A percentile compares a stretch with the other conserved stretches of the same genome.
Evolutionary conservation across 176 grass and related monocot genomes (phyloP).

Genomic region (Triticum aestivum): DNA sequence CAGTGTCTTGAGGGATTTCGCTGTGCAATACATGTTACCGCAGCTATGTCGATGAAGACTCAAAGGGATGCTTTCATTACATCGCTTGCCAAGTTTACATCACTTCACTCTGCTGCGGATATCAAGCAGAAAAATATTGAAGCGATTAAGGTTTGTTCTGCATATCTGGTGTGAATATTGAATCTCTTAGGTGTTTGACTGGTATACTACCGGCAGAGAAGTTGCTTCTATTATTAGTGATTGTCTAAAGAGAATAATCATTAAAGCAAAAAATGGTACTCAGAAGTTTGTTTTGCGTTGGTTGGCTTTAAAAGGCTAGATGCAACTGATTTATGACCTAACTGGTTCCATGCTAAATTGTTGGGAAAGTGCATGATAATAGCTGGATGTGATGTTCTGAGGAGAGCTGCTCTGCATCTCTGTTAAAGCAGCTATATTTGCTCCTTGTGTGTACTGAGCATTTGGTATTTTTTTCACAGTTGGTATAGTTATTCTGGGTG

Average conservation of each 20-base stretch:
- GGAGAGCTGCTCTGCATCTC: neutral
- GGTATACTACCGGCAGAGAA: neutral
- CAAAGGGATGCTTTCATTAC: constrained; percentile 98
- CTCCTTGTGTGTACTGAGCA: neutral
- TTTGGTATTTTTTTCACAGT: constrained; percentile 19
- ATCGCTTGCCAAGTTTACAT: constrained; percentile 98
- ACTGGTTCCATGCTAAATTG: neutral
- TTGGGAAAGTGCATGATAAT: neutral
- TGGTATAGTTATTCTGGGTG: neutral
- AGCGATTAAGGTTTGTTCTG: constrained; percentile 87
- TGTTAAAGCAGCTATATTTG: constrained; percentile 13
- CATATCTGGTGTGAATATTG: constrained; percentile 24
- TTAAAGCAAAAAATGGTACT: neutral
- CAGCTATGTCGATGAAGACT: constrained; percentile 99
- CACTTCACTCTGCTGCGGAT: constrained; percentile 88
- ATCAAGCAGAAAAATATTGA: constrained; percentile 98
- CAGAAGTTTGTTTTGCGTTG: constrained; percentile 14
- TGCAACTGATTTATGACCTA: constrained; percentile 11
- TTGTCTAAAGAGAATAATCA: constrained; percentile 14
- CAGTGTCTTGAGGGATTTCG: constrained; percentile 97
- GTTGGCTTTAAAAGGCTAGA: neutral
- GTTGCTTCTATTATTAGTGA: constrained; percentile 25
- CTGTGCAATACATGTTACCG: constrained; percentile 92
- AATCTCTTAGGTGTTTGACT: neutral
- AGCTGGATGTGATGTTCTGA: constrained; percentile 8